phyloP scores from a whole-genome alignment of 208 protist species.

The Acanthamoeba healyi region DNA sequence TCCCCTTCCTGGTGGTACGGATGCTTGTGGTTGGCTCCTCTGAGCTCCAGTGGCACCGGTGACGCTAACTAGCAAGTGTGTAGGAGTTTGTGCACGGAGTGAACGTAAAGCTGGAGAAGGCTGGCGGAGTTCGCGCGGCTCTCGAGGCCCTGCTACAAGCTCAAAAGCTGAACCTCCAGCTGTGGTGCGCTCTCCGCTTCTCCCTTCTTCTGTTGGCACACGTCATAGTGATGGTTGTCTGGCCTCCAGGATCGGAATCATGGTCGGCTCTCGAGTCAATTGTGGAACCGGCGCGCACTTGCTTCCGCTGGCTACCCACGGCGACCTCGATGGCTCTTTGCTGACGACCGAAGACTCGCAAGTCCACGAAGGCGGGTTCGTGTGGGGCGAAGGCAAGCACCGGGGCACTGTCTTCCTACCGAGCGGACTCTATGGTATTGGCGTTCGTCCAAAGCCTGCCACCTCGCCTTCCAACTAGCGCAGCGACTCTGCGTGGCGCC shows the following conservation, averaged over 20 bases:
- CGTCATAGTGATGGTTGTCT: not conserved
- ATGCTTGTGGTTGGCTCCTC: not conserved
- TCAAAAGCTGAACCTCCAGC: constrained; percentile 3
- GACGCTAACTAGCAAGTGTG: not conserved
- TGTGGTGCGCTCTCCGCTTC: not conserved
- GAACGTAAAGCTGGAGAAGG: constrained; percentile 70
- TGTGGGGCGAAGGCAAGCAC: constrained; percentile 32
- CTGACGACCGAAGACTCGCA: constrained; percentile 60
- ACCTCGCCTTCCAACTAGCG: not conserved
- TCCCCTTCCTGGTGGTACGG: not conserved
- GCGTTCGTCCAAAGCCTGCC: not conserved
- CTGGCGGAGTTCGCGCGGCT: constrained; percentile 11
- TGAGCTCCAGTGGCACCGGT: no score
- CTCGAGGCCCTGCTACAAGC: constrained; percentile 24
- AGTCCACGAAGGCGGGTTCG: constrained; percentile 55
- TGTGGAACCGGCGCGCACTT: constrained; percentile 58
- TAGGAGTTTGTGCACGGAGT: constrained; percentile 67
- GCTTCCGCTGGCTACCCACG: constrained; percentile 33
- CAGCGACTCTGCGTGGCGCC: not conserved
- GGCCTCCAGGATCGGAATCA: constrained; percentile 63
- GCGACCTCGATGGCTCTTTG: constrained; percentile 34
- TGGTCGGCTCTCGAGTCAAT: constrained; percentile 61
- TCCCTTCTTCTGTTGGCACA: not conserved
- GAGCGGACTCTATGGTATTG: not conserved
- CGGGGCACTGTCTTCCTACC: constrained; percentile 39